These are phyloP conservation scores for Carpinus viminea DNA, from an alignment of 306 rosid genomes.

Conservation along the genomic window DNA sequence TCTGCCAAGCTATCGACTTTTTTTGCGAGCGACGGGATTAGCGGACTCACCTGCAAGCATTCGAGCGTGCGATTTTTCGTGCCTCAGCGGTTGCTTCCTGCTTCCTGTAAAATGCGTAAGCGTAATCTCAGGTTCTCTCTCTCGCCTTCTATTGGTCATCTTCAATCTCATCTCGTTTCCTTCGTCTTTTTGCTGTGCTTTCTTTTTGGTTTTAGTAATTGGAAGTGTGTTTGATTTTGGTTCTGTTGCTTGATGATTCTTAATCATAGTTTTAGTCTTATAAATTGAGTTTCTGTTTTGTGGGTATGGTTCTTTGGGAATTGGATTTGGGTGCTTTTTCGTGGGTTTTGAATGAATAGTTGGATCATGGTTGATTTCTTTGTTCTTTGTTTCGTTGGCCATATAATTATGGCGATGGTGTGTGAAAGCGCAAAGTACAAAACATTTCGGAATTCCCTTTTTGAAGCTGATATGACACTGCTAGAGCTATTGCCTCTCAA, in stretches of 20 bases:
- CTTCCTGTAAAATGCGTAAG: conserved; percentile 59
- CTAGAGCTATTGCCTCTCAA: not conserved
- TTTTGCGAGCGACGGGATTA: conserved; percentile 53
- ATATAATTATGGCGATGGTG: not conserved
- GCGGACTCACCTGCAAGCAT: conserved; percentile 29
- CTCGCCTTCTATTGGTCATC: not conserved
- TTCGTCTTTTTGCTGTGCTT: not conserved
- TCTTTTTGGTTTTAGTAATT: not conserved
- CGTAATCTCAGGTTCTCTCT: conserved; percentile 53
- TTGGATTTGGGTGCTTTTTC: not conserved
- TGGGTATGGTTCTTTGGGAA: not conserved
- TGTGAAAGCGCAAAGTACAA: not conserved
- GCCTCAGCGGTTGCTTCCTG: conserved; percentile 37
- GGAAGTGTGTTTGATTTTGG: not conserved
- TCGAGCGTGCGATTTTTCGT: conserved; percentile 34
- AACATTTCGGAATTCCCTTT: not conserved
- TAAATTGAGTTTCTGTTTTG: not conserved
- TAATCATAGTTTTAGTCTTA: not conserved
- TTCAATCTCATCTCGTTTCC: not conserved
- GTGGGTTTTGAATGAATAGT: not conserved
- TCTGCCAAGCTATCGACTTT: conserved; percentile 60
- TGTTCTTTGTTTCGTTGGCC: not conserved
- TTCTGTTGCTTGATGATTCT: not conserved
- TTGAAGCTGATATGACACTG: not conserved
- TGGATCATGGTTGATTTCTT: not conserved